Evolutionary conservation across 495 filamentous ascomycete genomes (phyloP).

Genomic region (Penicillium cosmopolitanum): DNA sequence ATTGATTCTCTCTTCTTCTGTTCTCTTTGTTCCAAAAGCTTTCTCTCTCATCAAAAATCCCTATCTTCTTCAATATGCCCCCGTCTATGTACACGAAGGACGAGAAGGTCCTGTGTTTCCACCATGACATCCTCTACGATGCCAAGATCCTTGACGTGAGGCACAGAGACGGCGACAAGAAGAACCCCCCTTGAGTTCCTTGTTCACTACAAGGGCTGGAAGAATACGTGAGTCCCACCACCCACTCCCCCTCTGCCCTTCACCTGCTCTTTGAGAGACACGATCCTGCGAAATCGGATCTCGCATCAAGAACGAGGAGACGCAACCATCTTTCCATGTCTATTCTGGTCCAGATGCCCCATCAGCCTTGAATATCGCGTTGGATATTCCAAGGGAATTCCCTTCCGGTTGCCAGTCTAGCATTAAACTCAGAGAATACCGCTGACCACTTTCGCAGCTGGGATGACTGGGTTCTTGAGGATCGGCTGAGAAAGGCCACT

Average conservation of each 20-base stretch:
- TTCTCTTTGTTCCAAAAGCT: too few relatives aligned
- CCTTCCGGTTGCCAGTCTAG: too few relatives aligned
- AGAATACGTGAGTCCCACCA: constrained; percentile 74
- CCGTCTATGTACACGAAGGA: constrained; percentile 78
- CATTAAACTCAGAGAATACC: constrained; percentile 12
- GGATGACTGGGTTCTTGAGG: constrained; percentile 98
- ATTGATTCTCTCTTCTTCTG: too few relatives aligned
- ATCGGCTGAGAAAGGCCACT: constrained; percentile 90
- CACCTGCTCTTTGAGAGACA: neutral
- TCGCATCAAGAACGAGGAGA: neutral
- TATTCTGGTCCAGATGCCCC: neutral
- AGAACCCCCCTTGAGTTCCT: constrained; percentile 80
- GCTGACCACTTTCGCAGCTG: constrained; percentile 57
- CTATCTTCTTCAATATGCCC: constrained; percentile 54
- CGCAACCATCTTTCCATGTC: neutral
- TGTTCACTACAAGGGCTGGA: constrained; percentile 99
- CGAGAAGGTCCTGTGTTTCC: constrained; percentile 94
- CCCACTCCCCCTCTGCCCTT: neutral
- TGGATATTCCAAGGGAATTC: too few relatives aligned
- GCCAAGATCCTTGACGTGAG: constrained; percentile 85
- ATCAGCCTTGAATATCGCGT: too few relatives aligned
- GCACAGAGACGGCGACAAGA: constrained; percentile 68
- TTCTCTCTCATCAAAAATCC: too few relatives aligned
- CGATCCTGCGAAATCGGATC: neutral
- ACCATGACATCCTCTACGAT: constrained; percentile 95